Percentiles rank a stretch among this genome's conserved stretches.
Conservation (phyloP, 164 flowering plant species). For the Nelumbo lutea region DNA sequence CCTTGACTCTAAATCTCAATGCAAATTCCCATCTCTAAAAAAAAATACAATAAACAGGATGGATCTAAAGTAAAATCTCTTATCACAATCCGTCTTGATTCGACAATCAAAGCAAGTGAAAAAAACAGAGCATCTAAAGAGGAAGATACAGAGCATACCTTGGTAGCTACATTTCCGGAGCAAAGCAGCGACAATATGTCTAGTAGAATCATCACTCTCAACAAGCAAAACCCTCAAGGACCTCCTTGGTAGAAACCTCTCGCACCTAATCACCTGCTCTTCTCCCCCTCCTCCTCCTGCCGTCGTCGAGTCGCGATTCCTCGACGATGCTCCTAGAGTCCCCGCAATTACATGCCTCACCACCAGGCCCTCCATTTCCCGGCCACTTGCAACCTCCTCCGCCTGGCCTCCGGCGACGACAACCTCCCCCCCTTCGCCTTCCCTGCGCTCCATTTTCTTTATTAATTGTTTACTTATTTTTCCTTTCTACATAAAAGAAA, state of each 20-base stretch:
- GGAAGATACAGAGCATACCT: slow-evolving; percentile 32
- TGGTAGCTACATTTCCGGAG: slow-evolving; percentile 75
- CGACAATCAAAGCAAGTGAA: too few species aligned
- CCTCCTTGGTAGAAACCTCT: slow-evolving; percentile 53
- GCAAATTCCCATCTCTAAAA: too few species aligned
- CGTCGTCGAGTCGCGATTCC: slow-evolving; percentile 7
- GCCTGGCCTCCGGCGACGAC: background rate
- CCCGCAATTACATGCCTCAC: background rate
- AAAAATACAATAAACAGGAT: too few species aligned
- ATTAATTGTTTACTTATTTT: background rate
- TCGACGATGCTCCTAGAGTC: background rate
- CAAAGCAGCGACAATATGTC: slow-evolving; percentile 68
- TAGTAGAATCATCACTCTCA: slow-evolving; percentile 68
- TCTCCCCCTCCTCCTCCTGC: slow-evolving; percentile 3
- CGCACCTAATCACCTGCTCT: slow-evolving; percentile 51
- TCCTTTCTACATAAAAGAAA: background rate
- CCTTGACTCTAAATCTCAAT: too few species aligned
- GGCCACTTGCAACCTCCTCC: background rate
- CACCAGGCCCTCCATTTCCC: slow-evolving; percentile 1
- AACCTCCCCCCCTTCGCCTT: background rate
- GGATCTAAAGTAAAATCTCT: too few species aligned
- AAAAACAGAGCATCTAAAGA: too few species aligned
- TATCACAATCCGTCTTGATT: too few species aligned
- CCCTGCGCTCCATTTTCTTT: slow-evolving; percentile 6
- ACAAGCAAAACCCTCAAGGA: slow-evolving; percentile 65